A percentile compares a stretch with the other conserved stretches of the same genome.
Evolutionary conservation across 805 yeast species (phyloP).

Genomic region (Metschnikowia drakensbergensis): DNA sequence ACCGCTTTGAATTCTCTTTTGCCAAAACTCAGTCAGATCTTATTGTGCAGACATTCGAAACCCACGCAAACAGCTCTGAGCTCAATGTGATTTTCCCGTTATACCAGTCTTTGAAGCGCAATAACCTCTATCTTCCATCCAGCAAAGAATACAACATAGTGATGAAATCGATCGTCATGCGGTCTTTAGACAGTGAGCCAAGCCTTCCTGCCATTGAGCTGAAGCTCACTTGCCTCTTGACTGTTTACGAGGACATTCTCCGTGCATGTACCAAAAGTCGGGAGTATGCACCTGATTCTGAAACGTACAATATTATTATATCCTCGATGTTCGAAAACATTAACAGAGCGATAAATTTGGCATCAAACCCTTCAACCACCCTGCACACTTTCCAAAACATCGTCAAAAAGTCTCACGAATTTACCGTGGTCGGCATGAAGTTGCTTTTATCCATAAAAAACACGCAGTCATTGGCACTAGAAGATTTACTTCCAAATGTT

Average conservation of each 20-base stretch:
- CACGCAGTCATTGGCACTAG: slow-evolving; percentile 30
- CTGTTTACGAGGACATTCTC: slow-evolving; percentile 65
- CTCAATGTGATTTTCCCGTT: slow-evolving; percentile 36
- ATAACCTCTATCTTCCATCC: slow-evolving; percentile 44
- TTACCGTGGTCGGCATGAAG: slow-evolving; percentile 42
- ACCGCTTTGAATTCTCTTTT: slow-evolving; percentile 20
- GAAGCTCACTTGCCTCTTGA: slow-evolving; percentile 57
- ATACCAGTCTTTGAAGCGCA: slow-evolving; percentile 39
- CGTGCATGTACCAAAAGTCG: slow-evolving; percentile 10
- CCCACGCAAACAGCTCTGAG: slow-evolving; percentile 19
- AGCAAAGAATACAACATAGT: slow-evolving; percentile 52
- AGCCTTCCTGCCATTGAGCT: slow-evolving; percentile 46
- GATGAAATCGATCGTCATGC: slow-evolving; percentile 47
- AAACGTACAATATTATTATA: slow-evolving; percentile 51
- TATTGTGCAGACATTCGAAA: slow-evolving; percentile 20
- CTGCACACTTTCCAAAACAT: slow-evolving; percentile 45
- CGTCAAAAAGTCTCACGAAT: slow-evolving; percentile 40
- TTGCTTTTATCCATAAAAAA: slow-evolving; percentile 45
- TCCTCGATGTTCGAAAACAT: slow-evolving; percentile 49
- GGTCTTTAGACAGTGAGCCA: slow-evolving; percentile 40
- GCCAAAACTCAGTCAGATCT: slow-evolving; percentile 18
- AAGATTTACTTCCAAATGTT: slow-evolving; percentile 32
- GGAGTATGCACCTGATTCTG: slow-evolving; percentile 48
- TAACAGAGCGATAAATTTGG: slow-evolving; percentile 32
- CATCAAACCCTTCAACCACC: slow-evolving; percentile 44